Percentiles rank a stretch among this genome's conserved stretches.
These are phyloP conservation scores for Sclerotinia minor DNA, from an alignment of 2,329 filamentous ascomycete genomes.

Conservation along the genomic window DNA sequence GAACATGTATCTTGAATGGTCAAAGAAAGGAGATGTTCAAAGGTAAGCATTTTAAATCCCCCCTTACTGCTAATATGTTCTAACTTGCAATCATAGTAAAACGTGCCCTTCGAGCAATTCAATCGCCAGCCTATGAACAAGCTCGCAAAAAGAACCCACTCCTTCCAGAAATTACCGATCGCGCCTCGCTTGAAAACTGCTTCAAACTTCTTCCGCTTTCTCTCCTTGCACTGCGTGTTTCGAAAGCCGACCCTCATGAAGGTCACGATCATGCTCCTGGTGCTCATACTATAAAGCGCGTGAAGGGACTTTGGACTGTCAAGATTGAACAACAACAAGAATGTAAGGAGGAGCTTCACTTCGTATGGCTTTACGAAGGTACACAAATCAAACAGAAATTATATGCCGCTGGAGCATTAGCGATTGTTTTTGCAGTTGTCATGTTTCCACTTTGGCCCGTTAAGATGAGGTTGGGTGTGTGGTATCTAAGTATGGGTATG, in stretches of 20 bases:
- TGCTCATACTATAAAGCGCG: slow-evolving; percentile 76
- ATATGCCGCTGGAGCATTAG: slow-evolving; percentile 80
- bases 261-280: slow-evolving; percentile 66
- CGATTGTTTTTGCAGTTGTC: slow-evolving; percentile 82
- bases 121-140: slow-evolving; percentile 88
- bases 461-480: slow-evolving; percentile 86
- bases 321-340: slow-evolving; percentile 96
- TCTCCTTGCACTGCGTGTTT: slow-evolving; percentile 86
- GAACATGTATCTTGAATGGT: slow-evolving; percentile 91
- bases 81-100: slow-evolving; percentile 64
- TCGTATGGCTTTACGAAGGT: slow-evolving; percentile 95
- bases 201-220: slow-evolving; percentile 96
- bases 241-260: slow-evolving; percentile 75
- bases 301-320: slow-evolving; percentile 96
- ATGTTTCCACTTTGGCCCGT: slow-evolving; percentile 97
- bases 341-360: slow-evolving; percentile 82
- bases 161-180: slow-evolving; percentile 84
- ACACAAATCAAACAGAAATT: slow-evolving; percentile 91
- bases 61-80: neutral
- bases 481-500: slow-evolving; percentile 95
- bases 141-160: slow-evolving; percentile 85
- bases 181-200: slow-evolving; percentile 83
- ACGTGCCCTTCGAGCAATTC: slow-evolving; percentile 85
- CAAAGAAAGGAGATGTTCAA: slow-evolving; percentile 98
- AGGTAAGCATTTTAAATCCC: slow-evolving; percentile 54